These are phyloP conservation scores for Phytophthora fragariaefolia DNA, from an alignment of 352 stramenopile genomes.

Conservation along the genomic window DNA sequence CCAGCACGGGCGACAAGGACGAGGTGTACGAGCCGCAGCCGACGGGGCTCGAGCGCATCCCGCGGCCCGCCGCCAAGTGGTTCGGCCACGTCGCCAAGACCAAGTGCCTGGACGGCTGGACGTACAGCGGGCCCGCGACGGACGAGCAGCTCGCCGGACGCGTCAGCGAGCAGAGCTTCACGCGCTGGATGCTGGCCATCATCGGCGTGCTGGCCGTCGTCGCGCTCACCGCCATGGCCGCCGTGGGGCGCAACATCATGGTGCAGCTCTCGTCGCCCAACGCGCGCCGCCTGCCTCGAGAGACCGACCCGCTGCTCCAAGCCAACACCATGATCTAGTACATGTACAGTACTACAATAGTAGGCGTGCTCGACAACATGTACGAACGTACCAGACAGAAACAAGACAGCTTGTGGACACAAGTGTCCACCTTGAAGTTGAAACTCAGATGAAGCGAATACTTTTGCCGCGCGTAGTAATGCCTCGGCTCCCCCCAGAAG, in stretches of 20 bases:
- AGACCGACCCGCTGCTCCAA: conserved; percentile 36
- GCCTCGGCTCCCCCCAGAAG: neutral
- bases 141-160: conserved; percentile 13
- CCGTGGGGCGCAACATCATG: conserved; percentile 33
- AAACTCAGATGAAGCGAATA: conserved; percentile 2
- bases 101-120: conserved; percentile 52
- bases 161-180: conserved; percentile 26
- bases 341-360: no score
- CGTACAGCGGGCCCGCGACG: conserved; percentile 12
- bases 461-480: neutral
- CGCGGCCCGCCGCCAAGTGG: conserved; percentile 57
- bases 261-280: conserved; percentile 32
- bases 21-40: conserved; percentile 33
- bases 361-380: no score
- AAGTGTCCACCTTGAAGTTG: conserved; percentile 6
- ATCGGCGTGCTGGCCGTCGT: conserved; percentile 27
- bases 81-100: conserved; percentile 56
- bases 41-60: conserved; percentile 44
- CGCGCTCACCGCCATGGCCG: conserved; percentile 17
- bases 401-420: no score
- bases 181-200: conserved; percentile 24
- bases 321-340: conserved; percentile 32
- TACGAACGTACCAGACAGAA: no score
- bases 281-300: conserved; percentile 17
- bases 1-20: conserved; percentile 40